Base-by-base conservation (phyloP, 2,329 filamentous ascomycete species). In the Fusarium ramigenum region DNA sequence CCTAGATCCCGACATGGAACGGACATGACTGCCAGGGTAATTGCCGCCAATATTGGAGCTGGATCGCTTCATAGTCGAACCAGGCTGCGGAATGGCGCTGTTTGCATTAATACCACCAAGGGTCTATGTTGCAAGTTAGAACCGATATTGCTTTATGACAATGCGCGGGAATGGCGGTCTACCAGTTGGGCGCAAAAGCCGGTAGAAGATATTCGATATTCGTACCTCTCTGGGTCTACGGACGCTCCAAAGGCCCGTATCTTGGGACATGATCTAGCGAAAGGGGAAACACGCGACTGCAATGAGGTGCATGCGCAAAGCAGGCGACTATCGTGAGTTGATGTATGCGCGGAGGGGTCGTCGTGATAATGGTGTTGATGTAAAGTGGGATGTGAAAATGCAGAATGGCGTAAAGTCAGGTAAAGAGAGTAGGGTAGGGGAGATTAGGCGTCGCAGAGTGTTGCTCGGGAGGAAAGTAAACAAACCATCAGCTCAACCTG, bases 31-130 rank as follows among this genome's bases (percentile, higher is more conserved):
- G 62, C 79, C 80, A 21, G 91, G 90, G 78, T 89, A 92, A 50
- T 89, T 90, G 65, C 86, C 86, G 78, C 90, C 90, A 72, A 90
- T 91, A 76, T 91, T 91, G 18, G 94, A 95, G 79, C 91, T 96
- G 36, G 93, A 93, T 82, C 96, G 93, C 86, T 99, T 99, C 88
- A 99, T 92, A 44, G 95, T 94, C 44, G 96, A 98, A 34, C 93
- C 89, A 14, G 96, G 96, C 84, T 97, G 94, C 25, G 96, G 96
- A 72, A 99, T 93, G 28, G 91, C 90, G 25, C 93, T 93, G 82
- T 95, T 96, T 82, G 92, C 90, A 81, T 91, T 96, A 79, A 97
- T 91, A 75, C 91, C 92, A 74, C 93, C 95, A 68, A 98, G 90
- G 60, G 96, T 98, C 94, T 97, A 82, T 72, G 73, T 42, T 42